A percentile compares a stretch with the other conserved stretches of the same genome.
phyloP scores from a whole-genome alignment of 257 asterid species.

The Capsicum pubescens region DNA sequence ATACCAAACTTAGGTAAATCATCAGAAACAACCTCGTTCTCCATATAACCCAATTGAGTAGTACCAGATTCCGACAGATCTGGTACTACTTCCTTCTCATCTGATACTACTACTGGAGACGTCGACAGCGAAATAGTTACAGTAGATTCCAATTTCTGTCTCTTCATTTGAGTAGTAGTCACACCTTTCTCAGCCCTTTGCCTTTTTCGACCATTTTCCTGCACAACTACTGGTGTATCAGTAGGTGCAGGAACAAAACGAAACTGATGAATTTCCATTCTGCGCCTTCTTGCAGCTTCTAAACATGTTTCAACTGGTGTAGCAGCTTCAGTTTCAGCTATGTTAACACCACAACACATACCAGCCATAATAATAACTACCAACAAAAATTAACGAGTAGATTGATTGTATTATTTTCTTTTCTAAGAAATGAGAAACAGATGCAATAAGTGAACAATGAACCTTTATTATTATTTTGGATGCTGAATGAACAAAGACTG shows the following conservation, averaged over 20 bases:
- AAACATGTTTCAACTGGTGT: conserved; percentile 66
- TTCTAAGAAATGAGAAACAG: too few species aligned
- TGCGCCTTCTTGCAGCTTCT: conserved; percentile 63
- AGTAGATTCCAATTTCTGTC: conserved; percentile 2
- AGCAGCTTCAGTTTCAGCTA: conserved; percentile 71
- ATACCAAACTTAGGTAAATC: conserved; percentile 62
- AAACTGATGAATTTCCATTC: conserved; percentile 80
- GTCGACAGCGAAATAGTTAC: neutral
- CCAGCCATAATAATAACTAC: conserved; percentile 59
- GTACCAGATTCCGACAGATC: conserved; percentile 29
- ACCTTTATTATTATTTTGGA: too few species aligned
- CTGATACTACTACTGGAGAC: neutral
- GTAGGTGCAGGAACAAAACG: conserved; percentile 50
- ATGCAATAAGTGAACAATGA: too few species aligned
- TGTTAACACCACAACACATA: conserved; percentile 62
- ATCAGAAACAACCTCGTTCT: neutral
- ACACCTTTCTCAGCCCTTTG: conserved; percentile 43
- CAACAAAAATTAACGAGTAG: neutral
- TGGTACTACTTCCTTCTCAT: conserved; percentile 18
- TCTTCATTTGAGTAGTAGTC: neutral
- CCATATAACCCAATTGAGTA: conserved; percentile 1
- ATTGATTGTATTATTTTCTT: too few species aligned
- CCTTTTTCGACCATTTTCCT: conserved; percentile 50
- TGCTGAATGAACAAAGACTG: neutral
- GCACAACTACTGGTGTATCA: conserved; percentile 51